phyloP scores from a whole-genome alignment of 78 protist genomes.

The Dictyostelium firmibasis region DNA sequence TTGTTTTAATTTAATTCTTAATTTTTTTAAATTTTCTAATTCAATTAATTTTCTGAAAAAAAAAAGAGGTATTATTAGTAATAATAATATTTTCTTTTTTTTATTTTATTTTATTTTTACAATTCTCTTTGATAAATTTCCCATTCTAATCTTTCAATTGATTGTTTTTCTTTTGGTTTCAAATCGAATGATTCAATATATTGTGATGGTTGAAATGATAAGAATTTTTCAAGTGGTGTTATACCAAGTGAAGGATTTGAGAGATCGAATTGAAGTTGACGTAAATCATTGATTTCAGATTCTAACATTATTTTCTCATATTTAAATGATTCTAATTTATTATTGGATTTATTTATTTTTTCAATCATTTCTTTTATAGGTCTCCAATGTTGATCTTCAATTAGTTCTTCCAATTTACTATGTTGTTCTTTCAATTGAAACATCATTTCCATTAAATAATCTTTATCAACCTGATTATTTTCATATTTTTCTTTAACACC shows the following conservation, averaged over 20 bases:
- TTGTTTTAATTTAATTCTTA: neutral
- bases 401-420: neutral
- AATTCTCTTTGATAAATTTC: slow-evolving; percentile 29
- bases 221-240: neutral
- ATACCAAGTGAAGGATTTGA: slow-evolving; percentile 11
- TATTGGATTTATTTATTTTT: neutral
- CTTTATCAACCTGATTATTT: neutral
- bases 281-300: slow-evolving; percentile 5
- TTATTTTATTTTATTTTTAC: neutral
- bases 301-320: slow-evolving; percentile 10
- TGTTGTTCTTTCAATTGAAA: neutral
- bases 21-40: neutral
- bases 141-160: slow-evolving; percentile 53
- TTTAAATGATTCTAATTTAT: neutral
- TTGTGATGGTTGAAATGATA: neutral
- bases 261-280: neutral
- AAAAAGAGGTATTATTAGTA: neutral
- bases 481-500: neutral
- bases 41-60: slow-evolving; percentile 22
- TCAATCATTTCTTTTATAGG: neutral
- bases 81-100: neutral
- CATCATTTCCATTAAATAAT: neutral
- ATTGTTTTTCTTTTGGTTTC: neutral
- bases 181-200: neutral
- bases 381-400: neutral